phyloP scores from a whole-genome alignment of 2,329 filamentous ascomycete species.

The Penicillium sp. region DNA sequence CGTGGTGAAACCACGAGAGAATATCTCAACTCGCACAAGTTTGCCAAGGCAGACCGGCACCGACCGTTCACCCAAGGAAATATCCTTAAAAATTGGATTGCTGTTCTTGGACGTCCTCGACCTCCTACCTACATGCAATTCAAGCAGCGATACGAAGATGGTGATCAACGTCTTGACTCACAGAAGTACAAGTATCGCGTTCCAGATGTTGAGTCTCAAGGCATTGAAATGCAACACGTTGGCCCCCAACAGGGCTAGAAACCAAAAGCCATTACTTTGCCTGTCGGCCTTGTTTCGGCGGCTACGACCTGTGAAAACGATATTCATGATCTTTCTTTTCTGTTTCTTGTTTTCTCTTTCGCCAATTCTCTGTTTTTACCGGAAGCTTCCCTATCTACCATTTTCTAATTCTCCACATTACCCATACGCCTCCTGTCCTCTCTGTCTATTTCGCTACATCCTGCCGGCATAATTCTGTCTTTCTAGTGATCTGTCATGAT shows the following conservation, averaged over 20 bases:
- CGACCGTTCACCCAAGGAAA: constrained; percentile 81
- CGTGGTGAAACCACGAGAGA: constrained; percentile 93
- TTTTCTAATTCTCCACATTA: constrained; percentile 21
- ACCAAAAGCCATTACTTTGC: constrained; percentile 9
- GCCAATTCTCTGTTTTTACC: constrained; percentile 3
- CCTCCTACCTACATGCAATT: constrained; percentile 87
- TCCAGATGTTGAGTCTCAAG: constrained; percentile 52
- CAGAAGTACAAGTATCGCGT: constrained; percentile 54
- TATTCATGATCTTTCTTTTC: constrained; percentile 14
- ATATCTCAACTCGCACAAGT: constrained; percentile 95
- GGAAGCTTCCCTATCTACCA: constrained; percentile 9
- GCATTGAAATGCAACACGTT: constrained; percentile 73
- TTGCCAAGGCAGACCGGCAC: constrained; percentile 86
- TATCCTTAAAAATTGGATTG: constrained; percentile 73
- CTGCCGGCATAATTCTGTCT: constrained; percentile 4
- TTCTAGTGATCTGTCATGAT: constrained; percentile 19
- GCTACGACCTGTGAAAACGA: constrained; percentile 24
- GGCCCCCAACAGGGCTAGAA: constrained; percentile 24
- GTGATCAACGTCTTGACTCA: constrained; percentile 78
- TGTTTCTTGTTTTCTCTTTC: not conserved
- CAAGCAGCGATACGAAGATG: constrained; percentile 71
- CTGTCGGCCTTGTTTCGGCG: constrained; percentile 10
- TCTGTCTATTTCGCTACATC: constrained; percentile 7
- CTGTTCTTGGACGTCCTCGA: constrained; percentile 77
- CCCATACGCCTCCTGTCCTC: constrained; percentile 17